Evolutionary conservation across 805 yeast species (phyloP).

Genomic region (Wickerhamiella musiphila): DNA sequence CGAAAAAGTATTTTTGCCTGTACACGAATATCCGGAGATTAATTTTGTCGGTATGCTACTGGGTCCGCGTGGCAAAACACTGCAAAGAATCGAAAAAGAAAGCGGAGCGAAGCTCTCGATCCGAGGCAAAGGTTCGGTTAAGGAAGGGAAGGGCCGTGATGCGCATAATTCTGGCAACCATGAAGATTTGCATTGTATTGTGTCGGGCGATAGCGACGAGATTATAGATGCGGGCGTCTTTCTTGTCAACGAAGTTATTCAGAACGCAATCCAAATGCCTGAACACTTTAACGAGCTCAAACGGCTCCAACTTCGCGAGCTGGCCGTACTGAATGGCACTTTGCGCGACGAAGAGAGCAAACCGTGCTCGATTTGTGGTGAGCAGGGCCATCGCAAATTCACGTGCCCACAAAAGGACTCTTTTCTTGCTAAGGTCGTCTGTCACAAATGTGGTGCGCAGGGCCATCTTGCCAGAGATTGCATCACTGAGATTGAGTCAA

Average conservation of each 20-base stretch:
- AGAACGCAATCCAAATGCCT: slow-evolving; percentile 74
- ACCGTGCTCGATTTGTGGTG: slow-evolving; percentile 48
- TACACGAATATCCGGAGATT: slow-evolving; percentile 71
- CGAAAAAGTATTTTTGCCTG: slow-evolving; percentile 77
- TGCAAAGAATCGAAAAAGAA: slow-evolving; percentile 60
- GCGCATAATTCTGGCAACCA: slow-evolving; percentile 36
- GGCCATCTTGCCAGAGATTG: slow-evolving; percentile 91
- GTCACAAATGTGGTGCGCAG: slow-evolving; percentile 59
- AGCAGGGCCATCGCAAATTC: slow-evolving; percentile 43
- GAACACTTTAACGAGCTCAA: slow-evolving; percentile 87
- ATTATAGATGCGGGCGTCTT: slow-evolving; percentile 59
- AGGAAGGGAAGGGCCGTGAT: slow-evolving; percentile 56
- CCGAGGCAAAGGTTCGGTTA: slow-evolving; percentile 90
- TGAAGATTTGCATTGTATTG: slow-evolving; percentile 78
- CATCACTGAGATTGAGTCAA: too few species aligned
- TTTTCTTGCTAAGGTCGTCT: slow-evolving; percentile 40
- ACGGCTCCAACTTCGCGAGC: slow-evolving; percentile 74
- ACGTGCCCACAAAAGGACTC: slow-evolving; percentile 41
- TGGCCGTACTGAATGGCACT: slow-evolving; percentile 91
- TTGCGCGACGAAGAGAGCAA: slow-evolving; percentile 60
- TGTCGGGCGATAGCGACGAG: slow-evolving; percentile 67
- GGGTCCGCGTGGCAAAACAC: slow-evolving; percentile 92
- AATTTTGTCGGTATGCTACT: slow-evolving; percentile 80
- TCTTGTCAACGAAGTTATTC: slow-evolving; percentile 56
- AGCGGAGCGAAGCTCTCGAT: slow-evolving; percentile 84